Evolutionary conservation across 1,284 basidiomycete genomes (phyloP).

Genomic region (Marasmius oreades): DNA sequence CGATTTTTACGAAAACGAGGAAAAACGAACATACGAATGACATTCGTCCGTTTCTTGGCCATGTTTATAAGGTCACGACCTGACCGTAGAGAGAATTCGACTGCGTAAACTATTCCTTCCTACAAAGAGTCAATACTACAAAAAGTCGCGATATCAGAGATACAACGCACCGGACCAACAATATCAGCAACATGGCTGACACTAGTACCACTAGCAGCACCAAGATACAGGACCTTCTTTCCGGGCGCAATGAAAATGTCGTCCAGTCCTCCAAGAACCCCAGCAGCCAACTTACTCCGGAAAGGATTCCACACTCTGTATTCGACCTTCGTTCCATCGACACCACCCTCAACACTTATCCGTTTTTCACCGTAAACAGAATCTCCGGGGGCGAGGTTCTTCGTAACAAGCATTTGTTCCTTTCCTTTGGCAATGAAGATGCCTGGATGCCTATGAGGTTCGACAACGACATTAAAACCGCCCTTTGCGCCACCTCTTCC

Average conservation of each 20-base stretch:
- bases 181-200: conserved; percentile 99
- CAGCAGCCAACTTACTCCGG: conserved; percentile 95
- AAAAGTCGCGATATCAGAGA: conserved; percentile 11
- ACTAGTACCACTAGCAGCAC: conserved; percentile 95
- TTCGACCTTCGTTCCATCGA: conserved; percentile 88
- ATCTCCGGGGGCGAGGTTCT: conserved; percentile 96
- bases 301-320: conserved; percentile 99
- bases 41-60: conserved; percentile 99
- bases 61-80: conserved; percentile 98
- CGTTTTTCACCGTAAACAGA: conserved; percentile 99
- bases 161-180: conserved; percentile 82
- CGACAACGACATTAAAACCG: conserved; percentile 85
- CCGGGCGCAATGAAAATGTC: conserved; percentile 93
- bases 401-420: conserved; percentile 96
- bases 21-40: conserved; percentile 75
- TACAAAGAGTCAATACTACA: conserved; percentile 27
- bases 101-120: conserved; percentile 97
- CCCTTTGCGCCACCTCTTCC: conserved; percentile 69
- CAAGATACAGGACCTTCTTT: conserved; percentile 96
- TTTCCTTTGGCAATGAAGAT: conserved; percentile 95
- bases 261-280: conserved; percentile 94
- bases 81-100: conserved; percentile 96
- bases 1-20: conserved; percentile 7
- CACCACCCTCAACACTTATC: conserved; percentile 77
- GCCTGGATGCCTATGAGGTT: conserved; percentile 93